Percentiles rank a stretch among this genome's conserved stretches.
Conservation (phyloP, 2,329 filamentous ascomycete species). For the Xylariaceae sp. region DNA sequence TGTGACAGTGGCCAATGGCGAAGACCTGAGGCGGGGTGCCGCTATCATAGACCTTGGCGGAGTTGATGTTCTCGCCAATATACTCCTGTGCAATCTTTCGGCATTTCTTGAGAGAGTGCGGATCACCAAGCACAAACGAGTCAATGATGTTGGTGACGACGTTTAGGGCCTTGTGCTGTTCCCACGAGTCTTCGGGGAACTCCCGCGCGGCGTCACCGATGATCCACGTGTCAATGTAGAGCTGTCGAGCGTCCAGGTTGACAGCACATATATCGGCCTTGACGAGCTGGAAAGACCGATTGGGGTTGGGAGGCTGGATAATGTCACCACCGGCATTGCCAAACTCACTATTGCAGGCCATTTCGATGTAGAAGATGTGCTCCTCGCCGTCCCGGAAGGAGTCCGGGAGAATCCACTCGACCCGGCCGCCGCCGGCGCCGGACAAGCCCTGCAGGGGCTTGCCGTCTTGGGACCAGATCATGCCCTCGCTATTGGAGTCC, state of each 20-base stretch:
- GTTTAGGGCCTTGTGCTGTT: slow-evolving; percentile 78
- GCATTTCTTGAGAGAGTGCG: slow-evolving; percentile 69
- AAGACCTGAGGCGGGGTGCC: slow-evolving; percentile 71
- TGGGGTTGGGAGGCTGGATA: slow-evolving; percentile 82
- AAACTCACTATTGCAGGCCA: slow-evolving; percentile 99
- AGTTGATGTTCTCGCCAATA: slow-evolving; percentile 73
- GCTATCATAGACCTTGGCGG: slow-evolving; percentile 72
- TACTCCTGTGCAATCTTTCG: slow-evolving; percentile 80
- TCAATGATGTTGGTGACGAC: slow-evolving; percentile 86
- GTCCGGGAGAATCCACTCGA: slow-evolving; percentile 85
- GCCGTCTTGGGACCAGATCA: slow-evolving; percentile 89
- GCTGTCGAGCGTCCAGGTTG: slow-evolving; percentile 73
- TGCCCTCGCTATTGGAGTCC: slow-evolving; percentile 91
- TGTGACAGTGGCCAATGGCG: slow-evolving; percentile 93
- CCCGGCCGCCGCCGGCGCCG: slow-evolving; percentile 77
- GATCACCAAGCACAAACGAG: slow-evolving; percentile 71
- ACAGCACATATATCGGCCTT: slow-evolving; percentile 84
- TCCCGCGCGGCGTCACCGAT: slow-evolving; percentile 87
- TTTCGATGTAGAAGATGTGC: slow-evolving; percentile 90
- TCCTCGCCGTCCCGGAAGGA: slow-evolving; percentile 76
- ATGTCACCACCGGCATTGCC: slow-evolving; percentile 79
- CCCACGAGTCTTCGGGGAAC: slow-evolving; percentile 80
- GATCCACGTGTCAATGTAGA: slow-evolving; percentile 94
- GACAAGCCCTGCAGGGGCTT: slow-evolving; percentile 86
- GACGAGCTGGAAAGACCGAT: slow-evolving; percentile 69